Evolutionary conservation across 169 alveolate species (phyloP).

Genomic region (Condylostoma magnum): DNA sequence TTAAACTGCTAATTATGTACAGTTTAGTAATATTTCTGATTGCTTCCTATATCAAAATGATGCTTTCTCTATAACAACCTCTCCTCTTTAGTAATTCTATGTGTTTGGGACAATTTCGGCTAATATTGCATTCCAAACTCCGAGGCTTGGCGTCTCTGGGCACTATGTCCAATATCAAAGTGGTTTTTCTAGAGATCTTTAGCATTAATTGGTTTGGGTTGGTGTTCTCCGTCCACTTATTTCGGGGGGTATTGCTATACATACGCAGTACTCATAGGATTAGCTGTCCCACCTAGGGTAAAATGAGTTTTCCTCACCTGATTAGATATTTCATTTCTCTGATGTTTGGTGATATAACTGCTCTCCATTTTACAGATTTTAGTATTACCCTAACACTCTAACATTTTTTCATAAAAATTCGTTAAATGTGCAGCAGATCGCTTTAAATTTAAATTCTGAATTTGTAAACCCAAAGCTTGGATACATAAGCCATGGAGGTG

Average conservation of each 20-base stretch:
- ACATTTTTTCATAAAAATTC: too few relatives aligned
- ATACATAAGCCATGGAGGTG: too few relatives aligned
- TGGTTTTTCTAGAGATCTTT: background rate
- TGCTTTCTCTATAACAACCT: background rate
- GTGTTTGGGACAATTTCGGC: background rate
- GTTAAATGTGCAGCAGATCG: too few relatives aligned
- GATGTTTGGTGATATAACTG: constrained; percentile 15
- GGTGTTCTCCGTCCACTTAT: background rate
- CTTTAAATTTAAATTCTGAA: too few relatives aligned
- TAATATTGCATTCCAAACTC: background rate
- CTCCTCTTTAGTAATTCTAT: background rate
- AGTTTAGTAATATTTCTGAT: background rate
- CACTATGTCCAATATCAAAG: background rate
- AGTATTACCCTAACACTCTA: too few relatives aligned
- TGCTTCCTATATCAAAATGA: background rate
- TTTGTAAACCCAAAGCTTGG: too few relatives aligned
- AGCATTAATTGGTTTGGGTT: too few relatives aligned
- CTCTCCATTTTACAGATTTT: too few relatives aligned
- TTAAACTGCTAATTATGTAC: background rate
- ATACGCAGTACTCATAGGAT: too few relatives aligned
- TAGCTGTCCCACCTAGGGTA: constrained; percentile 14
- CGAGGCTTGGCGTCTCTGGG: background rate
- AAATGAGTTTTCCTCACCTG: constrained; percentile 14
- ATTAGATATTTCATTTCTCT: constrained; percentile 4
- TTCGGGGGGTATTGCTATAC: too few relatives aligned